Evolutionary conservation across 2,329 filamentous ascomycete genomes (phyloP), one percentile per base, ranked within the genome.

Genomic region (Apiospora rasikravindrae): DNA sequence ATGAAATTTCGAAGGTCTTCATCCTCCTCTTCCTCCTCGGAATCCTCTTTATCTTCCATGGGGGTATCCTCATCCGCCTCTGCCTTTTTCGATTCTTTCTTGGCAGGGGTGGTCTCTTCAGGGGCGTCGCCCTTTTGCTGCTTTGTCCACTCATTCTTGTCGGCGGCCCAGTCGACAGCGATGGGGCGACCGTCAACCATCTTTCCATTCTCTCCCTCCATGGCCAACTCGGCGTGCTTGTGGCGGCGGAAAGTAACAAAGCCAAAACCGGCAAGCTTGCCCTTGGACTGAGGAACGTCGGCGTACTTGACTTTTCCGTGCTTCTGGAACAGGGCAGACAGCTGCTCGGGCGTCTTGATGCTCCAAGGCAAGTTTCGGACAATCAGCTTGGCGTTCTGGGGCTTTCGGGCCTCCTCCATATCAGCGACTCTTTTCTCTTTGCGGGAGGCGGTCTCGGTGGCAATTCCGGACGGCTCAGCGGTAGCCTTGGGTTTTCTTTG

Each of bases 91-190:
- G 5, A 77, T 81, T 53, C 81, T 80, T 81, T 81, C 6, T 76
- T 74, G 4, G 77, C 76, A 16, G 76, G 74, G 22, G 71, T n/a
- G 26, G 72, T 72, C 26, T 73, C 69, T n/a, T 67, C 51, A 24
- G 40, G 10, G 14, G 40, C 70, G 3, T 83, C 81, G 33, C 78
- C 77, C 66, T 85, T 80, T 70, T 90, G 87, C 74, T 91, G 86
- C 73, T 90, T 87, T 74, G 95, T 89, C 94, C 94, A 99, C 8
- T 92, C 91, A 57, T 92, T 88, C 84, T 97, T 98, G 73, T 98
- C 94, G 4, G 98, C 95, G 44, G 97, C 96, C 94, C 94, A 99
- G 83, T 99, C 96, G 8, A 99, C 96, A 40, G 96, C 96, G 73
- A 99, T 83, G 11, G 92, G 93, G 77, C 96, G 89, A 2, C 95